Conservation (phyloP, 1,284 basidiomycete genomes). For the Ceratobasidium sp. region DNA sequence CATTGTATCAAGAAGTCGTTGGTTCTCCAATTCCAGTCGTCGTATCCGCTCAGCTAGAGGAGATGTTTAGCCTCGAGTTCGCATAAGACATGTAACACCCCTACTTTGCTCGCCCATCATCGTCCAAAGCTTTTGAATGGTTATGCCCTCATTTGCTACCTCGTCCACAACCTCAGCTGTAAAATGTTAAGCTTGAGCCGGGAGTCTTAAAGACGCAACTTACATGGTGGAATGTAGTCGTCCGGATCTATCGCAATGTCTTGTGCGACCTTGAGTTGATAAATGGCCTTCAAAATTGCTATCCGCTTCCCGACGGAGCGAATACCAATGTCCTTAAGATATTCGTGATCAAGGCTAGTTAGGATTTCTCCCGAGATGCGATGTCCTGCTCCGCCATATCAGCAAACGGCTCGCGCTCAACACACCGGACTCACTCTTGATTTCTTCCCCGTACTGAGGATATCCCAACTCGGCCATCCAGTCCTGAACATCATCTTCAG, state of each 20-base stretch:
- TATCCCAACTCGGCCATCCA: constrained; percentile 83
- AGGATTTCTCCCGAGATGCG: constrained; percentile 91
- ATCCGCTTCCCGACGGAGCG: constrained; percentile 88
- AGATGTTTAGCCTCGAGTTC: constrained; percentile 38
- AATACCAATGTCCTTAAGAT: constrained; percentile 87
- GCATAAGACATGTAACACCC: constrained; percentile 50
- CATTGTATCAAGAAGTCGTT: constrained; percentile 71
- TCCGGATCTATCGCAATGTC: constrained; percentile 87
- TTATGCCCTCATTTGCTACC: constrained; percentile 63
- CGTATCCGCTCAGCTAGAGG: constrained; percentile 75
- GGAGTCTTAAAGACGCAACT: constrained; percentile 55
- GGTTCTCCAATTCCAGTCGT: constrained; percentile 81
- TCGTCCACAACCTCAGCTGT: constrained; percentile 78
- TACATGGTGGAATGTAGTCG: constrained; percentile 92
- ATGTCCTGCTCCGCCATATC: constrained; percentile 72
- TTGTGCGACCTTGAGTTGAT: constrained; percentile 86
- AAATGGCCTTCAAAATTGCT: constrained; percentile 89
- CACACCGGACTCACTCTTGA: constrained; percentile 60
- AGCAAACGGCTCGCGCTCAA: constrained; percentile 34
- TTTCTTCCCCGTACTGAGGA: constrained; percentile 78
- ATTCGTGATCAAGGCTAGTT: constrained; percentile 82
- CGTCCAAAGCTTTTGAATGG: constrained; percentile 76
- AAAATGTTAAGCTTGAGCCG: constrained; percentile 46
- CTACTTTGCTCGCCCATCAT: constrained; percentile 83
- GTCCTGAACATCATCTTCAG: constrained; percentile 81